Evolutionary conservation across 495 filamentous ascomycete genomes (phyloP).

Genomic region (Gamarada debralockiae): DNA sequence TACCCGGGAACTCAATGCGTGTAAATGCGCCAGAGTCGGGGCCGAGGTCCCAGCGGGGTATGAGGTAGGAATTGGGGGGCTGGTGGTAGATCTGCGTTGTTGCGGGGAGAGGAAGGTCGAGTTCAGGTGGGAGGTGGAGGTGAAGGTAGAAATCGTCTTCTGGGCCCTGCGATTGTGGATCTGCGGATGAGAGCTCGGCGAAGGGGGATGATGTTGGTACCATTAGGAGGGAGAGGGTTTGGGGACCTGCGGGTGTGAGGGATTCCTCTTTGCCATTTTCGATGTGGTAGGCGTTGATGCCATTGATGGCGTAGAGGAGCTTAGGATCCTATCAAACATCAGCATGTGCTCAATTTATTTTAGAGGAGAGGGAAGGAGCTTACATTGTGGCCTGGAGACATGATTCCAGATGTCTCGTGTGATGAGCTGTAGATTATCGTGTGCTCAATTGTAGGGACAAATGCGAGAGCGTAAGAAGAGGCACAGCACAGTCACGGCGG

Average conservation of each 20-base stretch:
- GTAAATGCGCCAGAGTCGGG: constrained; percentile 86
- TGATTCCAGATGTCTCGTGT: constrained; percentile 15
- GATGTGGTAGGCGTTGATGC: constrained; percentile 82
- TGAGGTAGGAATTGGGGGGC: constrained; percentile 82
- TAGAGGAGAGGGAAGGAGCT: constrained; percentile 16
- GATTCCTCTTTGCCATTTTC: constrained; percentile 80
- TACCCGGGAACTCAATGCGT: constrained; percentile 77
- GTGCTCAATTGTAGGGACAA: constrained; percentile 3
- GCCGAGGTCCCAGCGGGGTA: constrained; percentile 88
- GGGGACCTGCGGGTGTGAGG: constrained; percentile 79
- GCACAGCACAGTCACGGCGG: background rate
- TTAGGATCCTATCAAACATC: constrained; percentile 53
- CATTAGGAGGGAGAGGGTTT: constrained; percentile 90
- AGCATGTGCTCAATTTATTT: background rate
- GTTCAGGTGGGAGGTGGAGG: constrained; percentile 86
- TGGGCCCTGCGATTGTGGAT: constrained; percentile 50
- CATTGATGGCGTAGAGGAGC: constrained; percentile 77
- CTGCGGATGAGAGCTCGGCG: constrained; percentile 53
- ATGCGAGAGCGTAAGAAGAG: background rate
- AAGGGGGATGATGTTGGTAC: constrained; percentile 78
- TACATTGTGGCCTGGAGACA: constrained; percentile 51
- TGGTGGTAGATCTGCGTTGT: constrained; percentile 96
- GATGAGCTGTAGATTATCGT: background rate
- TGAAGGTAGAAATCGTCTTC: constrained; percentile 97
- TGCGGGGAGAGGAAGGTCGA: constrained; percentile 84